Base-by-base conservation (phyloP, 306 rosid species). In the Prunus davidiana region DNA sequence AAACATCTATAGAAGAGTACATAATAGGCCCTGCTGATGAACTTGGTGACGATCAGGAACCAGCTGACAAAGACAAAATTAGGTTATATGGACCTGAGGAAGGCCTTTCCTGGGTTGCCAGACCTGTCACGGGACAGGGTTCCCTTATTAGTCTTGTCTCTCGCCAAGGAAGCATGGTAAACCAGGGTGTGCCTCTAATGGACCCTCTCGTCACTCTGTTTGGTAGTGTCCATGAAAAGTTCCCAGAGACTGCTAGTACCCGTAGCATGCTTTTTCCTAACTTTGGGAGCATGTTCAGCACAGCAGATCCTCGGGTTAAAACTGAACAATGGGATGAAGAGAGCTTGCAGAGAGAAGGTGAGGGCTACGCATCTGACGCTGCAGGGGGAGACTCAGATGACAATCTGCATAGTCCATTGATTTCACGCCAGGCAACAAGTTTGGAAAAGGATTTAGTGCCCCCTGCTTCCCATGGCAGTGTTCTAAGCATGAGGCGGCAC, bases 31-130 rank as follows among this genome's bases (percentile, higher is more conserved):
- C 91, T 46, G 91, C 79, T 65, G 95, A 89, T 69, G 96, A 87
- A 32, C 76, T 58, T 38, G 78, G 12, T 2, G 89, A 89, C 71
- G 89, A 81, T 77, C 83, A 80, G 22, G 91, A 88, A 60, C 72
- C 74, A 55, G 47, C 78, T 78, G 90, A 82, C 16, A 90, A 89
- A 80, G 96, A 90, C 64, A 93, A 87, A 82, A 78, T 93, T 68
- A 84, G 82, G 68, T 81, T 93, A 72, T 93, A 93, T 78, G 98
- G 98, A 82, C 88, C 98, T 27, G 87, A 87, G 83, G 90, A 80
- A 15, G 96, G 98, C 63, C 94, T 89, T 75, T 89, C 96, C 30
- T 93, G 98, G 98, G 83, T 90, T 78, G 98, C 96, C 81, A 90
- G 84, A 83, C 97, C 97, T 77, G 90, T 84, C 70, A 79, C 84